These are phyloP conservation scores for Leucaena leucocephala DNA, from an alignment of 306 rosid species.

Conservation along the genomic window DNA sequence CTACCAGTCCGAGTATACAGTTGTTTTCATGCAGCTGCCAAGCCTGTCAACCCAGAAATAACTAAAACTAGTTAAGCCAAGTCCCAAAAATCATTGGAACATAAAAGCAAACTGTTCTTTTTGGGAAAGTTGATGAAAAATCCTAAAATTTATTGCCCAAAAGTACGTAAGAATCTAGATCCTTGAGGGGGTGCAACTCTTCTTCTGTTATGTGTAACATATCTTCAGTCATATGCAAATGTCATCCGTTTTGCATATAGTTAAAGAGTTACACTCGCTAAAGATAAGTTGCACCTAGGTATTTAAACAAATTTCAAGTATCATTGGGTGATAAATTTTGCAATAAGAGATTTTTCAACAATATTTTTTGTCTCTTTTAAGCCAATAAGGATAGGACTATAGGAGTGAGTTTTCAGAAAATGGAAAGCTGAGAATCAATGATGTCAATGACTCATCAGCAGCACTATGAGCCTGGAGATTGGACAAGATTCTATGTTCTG, in stretches of 20 bases:
- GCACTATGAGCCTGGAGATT: neutral
- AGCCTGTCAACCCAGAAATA: conserved; percentile 47
- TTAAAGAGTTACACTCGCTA: no score
- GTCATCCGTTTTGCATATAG: no score
- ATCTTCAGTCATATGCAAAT: no score
- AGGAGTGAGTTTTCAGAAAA: neutral
- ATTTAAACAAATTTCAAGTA: no score
- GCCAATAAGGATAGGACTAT: neutral
- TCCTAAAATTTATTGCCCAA: no score
- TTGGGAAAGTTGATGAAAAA: no score
- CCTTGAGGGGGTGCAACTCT: no score
- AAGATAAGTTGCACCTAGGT: no score
- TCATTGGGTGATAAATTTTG: no score
- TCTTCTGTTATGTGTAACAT: no score
- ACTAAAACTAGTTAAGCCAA: neutral
- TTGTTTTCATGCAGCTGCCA: conserved; percentile 70
- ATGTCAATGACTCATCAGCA: neutral
- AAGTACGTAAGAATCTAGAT: no score
- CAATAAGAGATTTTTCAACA: no score
- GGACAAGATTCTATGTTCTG: neutral
- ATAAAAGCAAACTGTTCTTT: neutral
- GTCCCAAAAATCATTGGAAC: neutral
- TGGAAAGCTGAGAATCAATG: neutral
- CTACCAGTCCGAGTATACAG: conserved; percentile 46
- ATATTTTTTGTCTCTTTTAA: neutral